Evolutionary conservation across 2,329 filamentous ascomycete genomes (phyloP).

Genomic region (Saccharata proteae): DNA sequence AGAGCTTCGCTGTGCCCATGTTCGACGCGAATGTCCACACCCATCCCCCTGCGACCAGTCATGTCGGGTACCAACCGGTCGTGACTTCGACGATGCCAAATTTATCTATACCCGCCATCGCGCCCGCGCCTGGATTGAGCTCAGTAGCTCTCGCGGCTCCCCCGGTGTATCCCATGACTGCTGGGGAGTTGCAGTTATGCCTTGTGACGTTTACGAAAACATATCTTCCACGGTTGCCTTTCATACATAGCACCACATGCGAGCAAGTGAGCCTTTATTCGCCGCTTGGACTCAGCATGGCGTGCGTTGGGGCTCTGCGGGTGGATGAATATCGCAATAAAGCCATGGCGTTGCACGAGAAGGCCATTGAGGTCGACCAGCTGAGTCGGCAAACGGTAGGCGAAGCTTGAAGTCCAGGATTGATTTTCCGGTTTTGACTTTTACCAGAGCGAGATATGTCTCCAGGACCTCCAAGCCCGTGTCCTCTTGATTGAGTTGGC

Average conservation of each 20-base stretch:
- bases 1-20: constrained; percentile 5
- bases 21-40: constrained; percentile 3
- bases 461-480: constrained; percentile 3
- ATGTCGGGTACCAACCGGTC: too few relatives aligned
- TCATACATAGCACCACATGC: constrained; percentile 6
- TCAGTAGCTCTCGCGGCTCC: not conserved
- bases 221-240: constrained; percentile 5
- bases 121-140: not conserved
- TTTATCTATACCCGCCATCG: not conserved
- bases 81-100: too few relatives aligned
- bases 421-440: too few relatives aligned
- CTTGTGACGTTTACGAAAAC: constrained; percentile 2
- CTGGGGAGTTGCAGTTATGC: constrained; percentile 5
- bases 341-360: constrained; percentile 5
- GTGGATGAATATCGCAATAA: constrained; percentile 5
- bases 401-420: too few relatives aligned
- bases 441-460: not conserved
- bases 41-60: too few relatives aligned
- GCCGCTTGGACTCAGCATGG: constrained; percentile 6
- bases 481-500: constrained; percentile 6
- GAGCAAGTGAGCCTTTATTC: constrained; percentile 4
- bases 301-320: constrained; percentile 5
- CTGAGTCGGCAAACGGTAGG: constrained; percentile 1
- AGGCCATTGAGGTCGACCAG: constrained; percentile 1
- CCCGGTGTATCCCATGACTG: constrained; percentile 1